Conservation (phyloP, 2,329 filamentous ascomycete genomes). For the Magnaporthiopsis rhizophila region DNA sequence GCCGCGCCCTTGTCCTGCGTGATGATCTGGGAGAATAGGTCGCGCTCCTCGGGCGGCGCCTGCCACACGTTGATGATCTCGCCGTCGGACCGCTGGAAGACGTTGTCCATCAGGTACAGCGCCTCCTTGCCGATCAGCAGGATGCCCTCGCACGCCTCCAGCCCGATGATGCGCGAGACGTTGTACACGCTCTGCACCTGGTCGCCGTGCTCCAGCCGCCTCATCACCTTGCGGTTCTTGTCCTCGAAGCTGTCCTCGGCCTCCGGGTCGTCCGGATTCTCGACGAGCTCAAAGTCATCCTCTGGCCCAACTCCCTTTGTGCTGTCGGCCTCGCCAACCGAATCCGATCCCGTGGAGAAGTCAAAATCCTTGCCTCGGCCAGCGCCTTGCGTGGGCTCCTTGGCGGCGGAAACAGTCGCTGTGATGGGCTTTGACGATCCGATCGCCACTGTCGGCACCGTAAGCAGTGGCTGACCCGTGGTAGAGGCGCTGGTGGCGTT, state of each 20-base stretch:
- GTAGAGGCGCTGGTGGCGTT: not conserved
- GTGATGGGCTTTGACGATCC: not conserved
- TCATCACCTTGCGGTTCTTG: conserved; percentile 96
- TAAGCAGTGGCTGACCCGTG: not conserved
- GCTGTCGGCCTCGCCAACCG: conserved; percentile 16
- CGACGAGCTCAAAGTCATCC: conserved; percentile 92
- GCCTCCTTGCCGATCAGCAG: conserved; percentile 87
- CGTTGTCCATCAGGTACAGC: conserved; percentile 91
- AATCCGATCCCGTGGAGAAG: conserved; percentile 11
- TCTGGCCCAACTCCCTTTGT: conserved; percentile 45
- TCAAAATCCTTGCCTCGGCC: conserved; percentile 2
- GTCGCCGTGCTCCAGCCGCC: conserved; percentile 82
- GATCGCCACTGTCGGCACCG: not conserved
- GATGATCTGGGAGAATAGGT: conserved; percentile 92
- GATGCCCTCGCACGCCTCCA: conserved; percentile 90
- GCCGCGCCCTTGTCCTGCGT: conserved; percentile 47
- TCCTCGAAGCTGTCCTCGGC: conserved; percentile 77
- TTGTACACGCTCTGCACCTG: conserved; percentile 93
- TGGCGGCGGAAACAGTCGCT: not conserved
- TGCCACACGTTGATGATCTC: conserved; percentile 97
- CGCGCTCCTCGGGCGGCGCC: conserved; percentile 83
- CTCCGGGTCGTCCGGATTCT: conserved; percentile 82
- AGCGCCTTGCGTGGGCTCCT: not conserved
- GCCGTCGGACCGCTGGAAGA: conserved; percentile 89
- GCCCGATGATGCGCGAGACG: conserved; percentile 83